Conservation (phyloP, 1,284 basidiomycete species). For the Rhizoctonia solani region DNA sequence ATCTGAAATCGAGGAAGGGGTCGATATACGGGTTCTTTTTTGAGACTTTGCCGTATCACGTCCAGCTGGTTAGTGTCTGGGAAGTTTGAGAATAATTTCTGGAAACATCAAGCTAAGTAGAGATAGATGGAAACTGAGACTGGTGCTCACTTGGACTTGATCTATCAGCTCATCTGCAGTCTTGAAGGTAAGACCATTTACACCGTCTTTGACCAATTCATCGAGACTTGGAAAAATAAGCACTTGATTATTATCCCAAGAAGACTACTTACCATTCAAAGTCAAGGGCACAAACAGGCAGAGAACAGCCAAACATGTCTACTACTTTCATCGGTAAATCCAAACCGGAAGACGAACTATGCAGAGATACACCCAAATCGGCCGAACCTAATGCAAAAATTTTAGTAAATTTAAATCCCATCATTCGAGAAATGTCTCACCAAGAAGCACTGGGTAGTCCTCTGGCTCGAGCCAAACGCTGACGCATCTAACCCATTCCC, state of each 20-base stretch:
- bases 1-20: not conserved
- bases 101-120: conserved; percentile 4
- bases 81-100: conserved; percentile 66
- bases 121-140: not conserved
- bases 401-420: not conserved
- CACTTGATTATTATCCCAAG: not conserved
- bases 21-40: conserved; percentile 15
- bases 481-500: conserved; percentile 82
- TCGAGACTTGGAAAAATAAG: conserved; percentile 61
- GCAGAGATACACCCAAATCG: conserved; percentile 89
- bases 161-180: conserved; percentile 68
- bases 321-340: conserved; percentile 99
- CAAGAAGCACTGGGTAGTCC: conserved; percentile 85
- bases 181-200: conserved; percentile 82
- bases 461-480: conserved; percentile 87
- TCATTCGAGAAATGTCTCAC: conserved; percentile 48
- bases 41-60: conserved; percentile 48
- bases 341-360: conserved; percentile 85
- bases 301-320: conserved; percentile 97
- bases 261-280: conserved; percentile 72
- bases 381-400: conserved; percentile 66
- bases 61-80: conserved; percentile 58
- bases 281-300: conserved; percentile 89
- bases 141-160: conserved; percentile 68
- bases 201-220: conserved; percentile 83